Evolutionary conservation across 2,329 filamentous ascomycete genomes (phyloP).

Genomic region (Aspergillus sp.): DNA sequence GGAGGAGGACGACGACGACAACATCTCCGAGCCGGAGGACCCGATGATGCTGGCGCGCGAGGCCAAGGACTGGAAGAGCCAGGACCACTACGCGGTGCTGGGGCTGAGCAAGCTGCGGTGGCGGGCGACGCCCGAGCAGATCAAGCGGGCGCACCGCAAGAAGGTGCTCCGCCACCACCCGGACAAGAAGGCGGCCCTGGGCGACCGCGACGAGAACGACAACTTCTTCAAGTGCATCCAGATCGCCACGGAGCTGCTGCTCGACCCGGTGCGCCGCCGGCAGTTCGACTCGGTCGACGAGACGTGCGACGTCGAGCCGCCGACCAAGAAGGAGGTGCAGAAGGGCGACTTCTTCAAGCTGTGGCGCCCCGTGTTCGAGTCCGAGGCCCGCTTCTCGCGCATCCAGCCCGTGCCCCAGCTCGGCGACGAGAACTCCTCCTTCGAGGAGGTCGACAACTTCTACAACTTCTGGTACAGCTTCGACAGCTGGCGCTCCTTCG

Average conservation of each 20-base stretch:
- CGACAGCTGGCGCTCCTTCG: conserved; percentile 95
- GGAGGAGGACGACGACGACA: conserved; percentile 83
- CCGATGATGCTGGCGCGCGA: conserved; percentile 87
- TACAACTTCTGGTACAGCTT: conserved; percentile 99
- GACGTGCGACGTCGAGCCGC: conserved; percentile 85
- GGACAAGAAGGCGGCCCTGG: conserved; percentile 94
- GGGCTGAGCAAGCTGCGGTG: conserved; percentile 89
- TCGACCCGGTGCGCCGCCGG: conserved; percentile 86
- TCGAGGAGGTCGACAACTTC: conserved; percentile 89
- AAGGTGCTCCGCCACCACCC: conserved; percentile 99
- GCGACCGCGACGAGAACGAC: conserved; percentile 80
- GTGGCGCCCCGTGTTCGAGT: conserved; percentile 86
- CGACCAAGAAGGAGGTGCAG: conserved; percentile 82
- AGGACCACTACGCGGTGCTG: conserved; percentile 98
- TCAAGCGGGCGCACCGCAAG: conserved; percentile 98
- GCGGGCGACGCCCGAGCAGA: conserved; percentile 94
- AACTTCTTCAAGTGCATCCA: conserved; percentile 99
- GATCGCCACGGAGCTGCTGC: conserved; percentile 90
- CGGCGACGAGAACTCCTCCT: conserved; percentile 77
- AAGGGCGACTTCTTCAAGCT: conserved; percentile 94
- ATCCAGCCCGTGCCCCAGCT: conserved; percentile 82
- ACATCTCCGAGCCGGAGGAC: conserved; percentile 93
- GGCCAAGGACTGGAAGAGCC: conserved; percentile 98
- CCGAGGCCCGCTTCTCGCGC: conserved; percentile 91
- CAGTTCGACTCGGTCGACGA: conserved; percentile 98